Base-by-base conservation (phyloP, 495 filamentous ascomycete species). In the Podospora fimiseda region DNA sequence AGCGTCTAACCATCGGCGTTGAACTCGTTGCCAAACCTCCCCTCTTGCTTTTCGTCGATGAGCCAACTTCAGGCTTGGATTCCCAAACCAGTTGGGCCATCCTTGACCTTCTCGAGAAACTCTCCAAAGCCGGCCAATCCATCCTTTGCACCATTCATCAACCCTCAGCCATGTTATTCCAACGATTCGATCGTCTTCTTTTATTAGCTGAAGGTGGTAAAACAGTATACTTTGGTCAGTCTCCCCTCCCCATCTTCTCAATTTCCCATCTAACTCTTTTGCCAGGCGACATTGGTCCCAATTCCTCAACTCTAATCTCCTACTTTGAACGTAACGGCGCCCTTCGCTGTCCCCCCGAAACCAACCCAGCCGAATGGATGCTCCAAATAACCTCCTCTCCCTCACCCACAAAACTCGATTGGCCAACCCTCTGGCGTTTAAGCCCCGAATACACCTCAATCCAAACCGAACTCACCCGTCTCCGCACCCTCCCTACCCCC, bases 1-100 rank as follows among this genome's bases (percentile, higher is more conserved):
- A 88, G 75, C 50, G 82, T 40, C 57, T 95, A 2, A 96, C 91
- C 1, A 94, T 96, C 51, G 91, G 87, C 51, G 91, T 96, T 9
- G 91, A 96, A 62, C 71, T 96, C 2, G 90, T 87, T 1, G 89
- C 91, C 6, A 93, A 90, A 62, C 91, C 91, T 0, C 81, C 79
- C 40, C 74, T 90, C 0, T 37, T 89, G 2, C 77, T 89, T 55
- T 90, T 89, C 62, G 64, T 90, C n/a, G 86, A 90, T 55, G 86
- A 90, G 57, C 87, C 88, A 1, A 90, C 86, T 1, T 85, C 81
- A 38, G 91, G 91, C 50, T 79, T 95, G 11, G 91, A 96, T 67
- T 84, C 81, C 36, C 88, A 94, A 58, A 83, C 82, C 2, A 88
- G 89, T 0, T 89, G 77, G 69, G 85, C 81, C 0, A 90, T 95